Percentiles rank a stretch among this genome's conserved stretches.
Conservation (phyloP, 1,284 basidiomycete species). For the Apiotrichum akiyoshidainum region DNA sequence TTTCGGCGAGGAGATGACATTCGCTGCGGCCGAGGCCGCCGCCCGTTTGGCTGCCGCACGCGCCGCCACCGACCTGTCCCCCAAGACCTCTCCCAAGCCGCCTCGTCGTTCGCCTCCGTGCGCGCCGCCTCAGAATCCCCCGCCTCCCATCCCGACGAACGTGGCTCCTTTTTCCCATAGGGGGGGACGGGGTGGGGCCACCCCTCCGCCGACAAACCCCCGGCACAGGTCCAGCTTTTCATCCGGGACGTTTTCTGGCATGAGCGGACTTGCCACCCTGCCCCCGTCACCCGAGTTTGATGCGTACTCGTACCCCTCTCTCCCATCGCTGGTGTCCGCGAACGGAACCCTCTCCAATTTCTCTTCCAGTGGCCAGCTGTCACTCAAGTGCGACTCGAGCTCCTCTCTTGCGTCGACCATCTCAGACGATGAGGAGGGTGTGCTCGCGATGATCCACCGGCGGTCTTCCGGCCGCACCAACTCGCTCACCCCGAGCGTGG, state of each 20-base stretch:
- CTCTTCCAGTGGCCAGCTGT: not conserved
- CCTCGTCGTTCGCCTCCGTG: not conserved
- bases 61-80: slow-evolving; percentile 5
- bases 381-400: slow-evolving; percentile 13
- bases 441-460: slow-evolving; percentile 38
- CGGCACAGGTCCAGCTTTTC: not conserved
- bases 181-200: not conserved
- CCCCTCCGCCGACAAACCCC: not conserved
- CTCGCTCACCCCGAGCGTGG: not conserved
- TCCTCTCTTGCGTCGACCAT: slow-evolving; percentile 31
- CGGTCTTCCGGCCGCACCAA: slow-evolving; percentile 16
- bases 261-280: slow-evolving; percentile 1
- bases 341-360: slow-evolving; percentile 28
- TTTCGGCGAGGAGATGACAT: slow-evolving; percentile 12
- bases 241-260: not conserved
- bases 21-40: slow-evolving; percentile 5
- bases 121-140: not conserved
- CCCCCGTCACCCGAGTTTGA: slow-evolving; percentile 23
- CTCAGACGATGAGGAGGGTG: slow-evolving; percentile 41
- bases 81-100: not conserved
- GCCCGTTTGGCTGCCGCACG: slow-evolving; percentile 12
- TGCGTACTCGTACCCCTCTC: slow-evolving; percentile 33
- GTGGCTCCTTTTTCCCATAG: not conserved
- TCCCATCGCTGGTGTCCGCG: slow-evolving; percentile 40
- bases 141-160: not conserved